phyloP scores from a whole-genome alignment of 371 early-diverging fungal species.

The Apophysomyces elegans region DNA sequence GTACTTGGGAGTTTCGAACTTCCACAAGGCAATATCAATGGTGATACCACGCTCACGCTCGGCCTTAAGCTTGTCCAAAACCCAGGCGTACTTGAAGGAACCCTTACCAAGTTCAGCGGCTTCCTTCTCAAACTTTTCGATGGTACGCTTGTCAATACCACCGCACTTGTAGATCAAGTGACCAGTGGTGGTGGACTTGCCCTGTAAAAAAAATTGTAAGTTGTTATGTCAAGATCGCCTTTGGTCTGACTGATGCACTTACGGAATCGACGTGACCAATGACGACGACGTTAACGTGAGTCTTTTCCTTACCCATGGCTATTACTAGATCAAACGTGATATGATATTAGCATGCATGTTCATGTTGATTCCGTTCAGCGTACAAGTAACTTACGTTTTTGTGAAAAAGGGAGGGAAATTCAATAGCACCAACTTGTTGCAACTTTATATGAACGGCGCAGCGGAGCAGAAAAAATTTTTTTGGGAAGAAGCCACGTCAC shows the following conservation, averaged over 20 bases:
- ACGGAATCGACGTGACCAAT: slow-evolving; percentile 99
- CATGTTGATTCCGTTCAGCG: too few relatives aligned
- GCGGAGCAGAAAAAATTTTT: too few relatives aligned
- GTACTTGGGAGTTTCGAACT: slow-evolving; percentile 97
- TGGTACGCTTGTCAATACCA: slow-evolving; percentile 98
- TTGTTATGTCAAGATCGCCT: too few relatives aligned
- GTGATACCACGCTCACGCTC: slow-evolving; percentile 98
- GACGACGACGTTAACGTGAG: slow-evolving; percentile 97
- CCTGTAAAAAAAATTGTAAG: slow-evolving; percentile 18
- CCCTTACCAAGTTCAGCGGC: slow-evolving; percentile 98
- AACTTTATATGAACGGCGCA: too few relatives aligned
- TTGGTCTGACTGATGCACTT: slow-evolving; percentile 48
- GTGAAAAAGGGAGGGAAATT: too few relatives aligned
- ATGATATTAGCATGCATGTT: too few relatives aligned
- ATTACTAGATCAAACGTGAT: background rate
- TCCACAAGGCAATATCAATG: slow-evolving; percentile 93
- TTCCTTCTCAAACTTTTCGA: slow-evolving; percentile 99
- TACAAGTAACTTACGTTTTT: too few relatives aligned
- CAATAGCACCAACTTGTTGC: too few relatives aligned
- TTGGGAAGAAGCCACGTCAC: too few relatives aligned
- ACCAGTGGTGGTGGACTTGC: slow-evolving; percentile 71
- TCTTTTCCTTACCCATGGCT: slow-evolving; percentile 93
- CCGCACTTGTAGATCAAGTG: slow-evolving; percentile 99
- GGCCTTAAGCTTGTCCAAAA: slow-evolving; percentile 96
- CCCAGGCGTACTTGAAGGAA: slow-evolving; percentile 97